Percentiles rank a stretch among this genome's conserved stretches.
Conservation (phyloP, 2,329 filamentous ascomycete genomes). For the Aaosphaeria pasadenensis region DNA sequence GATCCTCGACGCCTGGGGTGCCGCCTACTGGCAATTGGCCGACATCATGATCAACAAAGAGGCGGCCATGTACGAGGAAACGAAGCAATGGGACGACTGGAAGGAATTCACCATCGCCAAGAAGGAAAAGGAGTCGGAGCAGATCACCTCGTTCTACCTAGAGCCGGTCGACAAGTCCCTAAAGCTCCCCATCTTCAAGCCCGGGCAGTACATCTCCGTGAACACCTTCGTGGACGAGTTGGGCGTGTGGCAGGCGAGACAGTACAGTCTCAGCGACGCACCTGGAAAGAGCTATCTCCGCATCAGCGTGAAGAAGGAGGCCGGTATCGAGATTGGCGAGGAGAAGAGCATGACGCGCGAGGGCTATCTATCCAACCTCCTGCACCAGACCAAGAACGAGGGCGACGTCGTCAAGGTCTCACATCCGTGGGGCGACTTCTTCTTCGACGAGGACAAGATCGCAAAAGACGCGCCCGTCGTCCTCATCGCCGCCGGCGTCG, state of each 20-base stretch:
- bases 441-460: slow-evolving; percentile 49
- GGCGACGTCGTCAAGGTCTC: slow-evolving; percentile 65
- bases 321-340: slow-evolving; percentile 49
- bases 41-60: slow-evolving; percentile 69
- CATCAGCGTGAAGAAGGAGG: slow-evolving; percentile 68
- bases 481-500: slow-evolving; percentile 66
- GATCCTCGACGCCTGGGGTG: slow-evolving; percentile 65
- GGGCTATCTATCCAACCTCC: slow-evolving; percentile 66
- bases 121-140: slow-evolving; percentile 64
- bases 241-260: slow-evolving; percentile 63
- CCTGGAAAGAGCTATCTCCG: slow-evolving; percentile 62
- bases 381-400: slow-evolving; percentile 60
- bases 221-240: slow-evolving; percentile 53
- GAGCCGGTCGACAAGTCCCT: slow-evolving; percentile 59
- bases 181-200: slow-evolving; percentile 61
- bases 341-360: slow-evolving; percentile 51
- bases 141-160: slow-evolving; percentile 70
- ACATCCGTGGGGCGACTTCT: slow-evolving; percentile 63
- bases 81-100: slow-evolving; percentile 65
- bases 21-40: slow-evolving; percentile 71
- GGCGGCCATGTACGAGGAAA: slow-evolving; percentile 59
- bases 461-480: slow-evolving; percentile 54
- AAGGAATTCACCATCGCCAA: slow-evolving; percentile 63
- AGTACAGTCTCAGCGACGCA: slow-evolving; percentile 70
- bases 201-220: slow-evolving; percentile 71